Conservation (phyloP, 345 rosid species). For the Triadica sebifera region DNA sequence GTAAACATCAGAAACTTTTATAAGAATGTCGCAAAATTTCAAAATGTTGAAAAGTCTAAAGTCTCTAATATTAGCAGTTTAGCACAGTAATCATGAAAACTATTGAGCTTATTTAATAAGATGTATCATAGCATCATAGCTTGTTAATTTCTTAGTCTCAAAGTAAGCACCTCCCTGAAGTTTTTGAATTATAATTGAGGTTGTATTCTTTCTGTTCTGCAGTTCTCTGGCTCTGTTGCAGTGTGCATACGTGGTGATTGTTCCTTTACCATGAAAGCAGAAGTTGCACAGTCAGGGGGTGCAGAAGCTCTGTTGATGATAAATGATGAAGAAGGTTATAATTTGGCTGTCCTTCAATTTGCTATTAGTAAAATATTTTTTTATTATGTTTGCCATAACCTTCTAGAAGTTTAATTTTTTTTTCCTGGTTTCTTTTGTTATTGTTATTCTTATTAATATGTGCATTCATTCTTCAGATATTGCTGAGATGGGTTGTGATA, state of each 20-base stretch:
- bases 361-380: background rate
- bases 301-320: slow-evolving; percentile 76
- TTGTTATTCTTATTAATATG: slow-evolving; percentile 6
- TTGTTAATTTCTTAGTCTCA: background rate
- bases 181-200: background rate
- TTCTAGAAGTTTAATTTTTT: background rate
- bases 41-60: background rate
- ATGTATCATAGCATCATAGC: background rate
- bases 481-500: slow-evolving; percentile 74
- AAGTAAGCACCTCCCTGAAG: background rate
- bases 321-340: slow-evolving; percentile 77
- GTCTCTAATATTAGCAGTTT: background rate
- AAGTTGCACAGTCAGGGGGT: slow-evolving; percentile 74
- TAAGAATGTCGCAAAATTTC: background rate
- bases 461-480: slow-evolving; percentile 44
- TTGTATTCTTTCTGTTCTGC: slow-evolving; percentile 18
- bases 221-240: slow-evolving; percentile 66
- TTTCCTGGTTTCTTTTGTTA: background rate
- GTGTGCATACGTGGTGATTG: slow-evolving; percentile 76
- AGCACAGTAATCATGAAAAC: background rate
- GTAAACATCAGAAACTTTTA: background rate
- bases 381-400: background rate
- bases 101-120: background rate
- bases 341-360: background rate
- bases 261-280: slow-evolving; percentile 66